Evolutionary conservation across 202 grass and related monocot genomes (phyloP).

Genomic region (Elaeis oleifera): DNA sequence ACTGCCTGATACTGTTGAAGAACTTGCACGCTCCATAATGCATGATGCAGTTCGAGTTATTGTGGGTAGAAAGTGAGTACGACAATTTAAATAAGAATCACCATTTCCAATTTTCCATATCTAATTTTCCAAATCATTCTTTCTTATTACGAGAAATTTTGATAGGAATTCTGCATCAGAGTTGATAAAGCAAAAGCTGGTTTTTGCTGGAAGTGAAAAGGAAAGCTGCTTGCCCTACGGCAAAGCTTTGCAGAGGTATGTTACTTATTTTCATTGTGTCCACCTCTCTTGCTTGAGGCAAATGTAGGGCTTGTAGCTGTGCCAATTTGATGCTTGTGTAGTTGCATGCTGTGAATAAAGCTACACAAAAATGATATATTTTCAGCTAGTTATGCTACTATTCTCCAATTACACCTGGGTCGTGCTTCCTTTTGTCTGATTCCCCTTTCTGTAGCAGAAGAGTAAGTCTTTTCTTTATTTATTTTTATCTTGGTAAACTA

Average conservation of each 20-base stretch:
- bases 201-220: constrained; percentile 86
- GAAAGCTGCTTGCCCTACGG: constrained; percentile 72
- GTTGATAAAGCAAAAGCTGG: constrained; percentile 82
- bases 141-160: constrained; percentile 3
- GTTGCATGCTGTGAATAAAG: too few species aligned
- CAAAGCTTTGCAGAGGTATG: constrained; percentile 81
- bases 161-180: constrained; percentile 75
- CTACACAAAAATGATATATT: too few species aligned
- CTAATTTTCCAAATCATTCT: neutral
- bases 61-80: constrained; percentile 77
- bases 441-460: too few species aligned
- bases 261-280: constrained; percentile 9
- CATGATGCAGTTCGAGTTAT: constrained; percentile 83
- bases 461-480: too few species aligned
- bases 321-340: too few species aligned
- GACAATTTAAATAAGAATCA: constrained; percentile 6
- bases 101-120: constrained; percentile 6
- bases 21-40: constrained; percentile 90
- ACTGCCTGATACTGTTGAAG: constrained; percentile 39
- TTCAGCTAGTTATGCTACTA: too few species aligned
- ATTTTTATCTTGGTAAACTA: too few species aligned
- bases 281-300: neutral
- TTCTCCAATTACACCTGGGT: too few species aligned
- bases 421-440: too few species aligned
- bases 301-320: too few species aligned